Percentiles rank a stretch among this genome's conserved stretches.
phyloP scores from a whole-genome alignment of 176 grass and related monocot genomes.

The Aegilops speltoides region DNA sequence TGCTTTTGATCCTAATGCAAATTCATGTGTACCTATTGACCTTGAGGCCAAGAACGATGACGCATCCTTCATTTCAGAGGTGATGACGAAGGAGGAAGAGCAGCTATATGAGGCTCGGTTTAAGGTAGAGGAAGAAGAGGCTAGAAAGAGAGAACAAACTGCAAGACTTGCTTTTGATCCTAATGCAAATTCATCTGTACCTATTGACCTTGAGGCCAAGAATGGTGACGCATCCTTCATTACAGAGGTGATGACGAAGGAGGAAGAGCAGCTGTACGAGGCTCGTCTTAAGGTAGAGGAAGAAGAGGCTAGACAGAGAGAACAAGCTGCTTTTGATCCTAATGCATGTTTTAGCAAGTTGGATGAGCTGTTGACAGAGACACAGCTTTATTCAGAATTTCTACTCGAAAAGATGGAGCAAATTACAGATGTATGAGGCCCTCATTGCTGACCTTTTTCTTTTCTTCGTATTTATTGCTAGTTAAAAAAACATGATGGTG shows the following conservation, averaged over 20 bases:
- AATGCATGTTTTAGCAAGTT: constrained; percentile 75
- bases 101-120: constrained; percentile 42
- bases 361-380: constrained; percentile 82
- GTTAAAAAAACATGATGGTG: background rate
- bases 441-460: background rate
- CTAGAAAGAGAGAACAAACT: constrained; percentile 44
- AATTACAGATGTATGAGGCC: constrained; percentile 59
- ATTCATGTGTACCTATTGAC: constrained; percentile 36
- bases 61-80: constrained; percentile 54
- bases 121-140: constrained; percentile 52
- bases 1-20: no score
- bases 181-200: constrained; percentile 30
- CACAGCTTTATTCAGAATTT: constrained; percentile 88
- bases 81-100: constrained; percentile 77
- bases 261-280: constrained; percentile 64
- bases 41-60: constrained; percentile 71
- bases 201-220: constrained; percentile 63
- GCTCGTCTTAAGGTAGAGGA: constrained; percentile 49
- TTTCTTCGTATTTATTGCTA: constrained; percentile 8
- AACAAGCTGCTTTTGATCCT: constrained; percentile 19
- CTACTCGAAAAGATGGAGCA: constrained; percentile 95
- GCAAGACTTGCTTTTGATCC: background rate
- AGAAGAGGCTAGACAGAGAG: constrained; percentile 44
- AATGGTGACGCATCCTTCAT: constrained; percentile 60
- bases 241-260: constrained; percentile 64